Percentiles rank a stretch among this genome's conserved stretches.
phyloP scores from a whole-genome alignment of 352 stramenopile species.

The Globisporangium carolinianum region DNA sequence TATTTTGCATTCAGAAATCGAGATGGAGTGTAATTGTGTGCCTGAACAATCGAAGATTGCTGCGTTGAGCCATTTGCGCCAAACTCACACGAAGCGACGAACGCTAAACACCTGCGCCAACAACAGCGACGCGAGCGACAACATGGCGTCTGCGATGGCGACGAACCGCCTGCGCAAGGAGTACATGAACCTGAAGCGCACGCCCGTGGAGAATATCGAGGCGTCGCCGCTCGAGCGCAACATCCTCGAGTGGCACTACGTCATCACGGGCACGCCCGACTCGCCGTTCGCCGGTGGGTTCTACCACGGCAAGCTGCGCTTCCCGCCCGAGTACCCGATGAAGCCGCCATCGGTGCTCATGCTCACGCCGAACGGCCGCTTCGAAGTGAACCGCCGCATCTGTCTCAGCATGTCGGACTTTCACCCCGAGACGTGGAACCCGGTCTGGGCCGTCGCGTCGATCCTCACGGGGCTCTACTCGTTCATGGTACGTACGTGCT shows the following conservation, averaged over 20 bases:
- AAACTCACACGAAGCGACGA: too few relatives aligned
- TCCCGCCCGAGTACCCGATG: conserved; percentile 92
- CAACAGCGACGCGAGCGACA: not conserved
- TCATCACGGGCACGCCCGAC: conserved; percentile 66
- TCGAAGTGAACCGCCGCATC: conserved; percentile 88
- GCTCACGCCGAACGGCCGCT: conserved; percentile 91
- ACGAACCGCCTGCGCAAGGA: conserved; percentile 89
- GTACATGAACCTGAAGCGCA: conserved; percentile 82
- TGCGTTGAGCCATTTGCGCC: too few relatives aligned
- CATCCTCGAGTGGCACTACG: conserved; percentile 95
- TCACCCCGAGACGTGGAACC: conserved; percentile 94
- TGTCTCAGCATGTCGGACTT: conserved; percentile 95
- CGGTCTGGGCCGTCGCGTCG: conserved; percentile 91
- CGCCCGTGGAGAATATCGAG: conserved; percentile 84
- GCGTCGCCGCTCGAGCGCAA: conserved; percentile 87
- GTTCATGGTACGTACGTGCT: conserved; percentile 76
- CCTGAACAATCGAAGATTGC: too few relatives aligned
- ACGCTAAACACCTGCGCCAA: too few relatives aligned
- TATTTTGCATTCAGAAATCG: too few relatives aligned
- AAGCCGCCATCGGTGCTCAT: conserved; percentile 93
- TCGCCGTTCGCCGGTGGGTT: conserved; percentile 79
- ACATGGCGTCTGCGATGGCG: conserved; percentile 69
- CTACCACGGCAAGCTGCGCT: conserved; percentile 90
- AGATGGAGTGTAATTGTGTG: too few relatives aligned
- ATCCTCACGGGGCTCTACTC: conserved; percentile 94